phyloP scores from a whole-genome alignment of 192 early-diverging fungal species.

The Umbelopsis vinacea region DNA sequence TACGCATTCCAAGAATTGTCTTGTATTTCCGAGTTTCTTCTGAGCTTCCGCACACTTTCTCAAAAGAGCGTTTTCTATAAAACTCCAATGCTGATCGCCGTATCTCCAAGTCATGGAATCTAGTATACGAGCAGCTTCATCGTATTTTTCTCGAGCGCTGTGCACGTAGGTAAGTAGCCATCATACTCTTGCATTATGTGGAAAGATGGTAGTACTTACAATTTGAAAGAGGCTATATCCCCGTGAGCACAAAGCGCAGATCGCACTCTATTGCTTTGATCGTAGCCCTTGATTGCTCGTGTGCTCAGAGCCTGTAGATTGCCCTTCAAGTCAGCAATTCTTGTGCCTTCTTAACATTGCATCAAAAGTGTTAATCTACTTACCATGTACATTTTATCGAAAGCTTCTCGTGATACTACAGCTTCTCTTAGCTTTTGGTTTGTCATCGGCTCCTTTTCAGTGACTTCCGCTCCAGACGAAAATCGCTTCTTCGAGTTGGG shows the following conservation, averaged over 20 bases:
- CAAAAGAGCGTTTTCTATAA: conserved; percentile 67
- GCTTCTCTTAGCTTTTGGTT: conserved; percentile 68
- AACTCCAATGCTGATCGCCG: conserved; percentile 63
- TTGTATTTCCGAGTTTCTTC: conserved; percentile 53
- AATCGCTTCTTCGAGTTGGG: conserved; percentile 10
- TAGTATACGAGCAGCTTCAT: conserved; percentile 66
- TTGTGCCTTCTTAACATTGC: not conserved
- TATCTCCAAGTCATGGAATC: conserved; percentile 62
- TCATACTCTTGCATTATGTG: not conserved
- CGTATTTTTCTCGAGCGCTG: conserved; percentile 65
- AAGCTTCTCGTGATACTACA: conserved; percentile 58
- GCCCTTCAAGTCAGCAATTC: not conserved
- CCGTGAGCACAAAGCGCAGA: conserved; percentile 68
- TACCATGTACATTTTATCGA: conserved; percentile 81
- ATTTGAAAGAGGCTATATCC: conserved; percentile 79
- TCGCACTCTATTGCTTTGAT: conserved; percentile 61
- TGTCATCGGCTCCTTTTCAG: conserved; percentile 56
- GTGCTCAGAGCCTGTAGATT: conserved; percentile 58
- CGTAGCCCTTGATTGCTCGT: conserved; percentile 72
- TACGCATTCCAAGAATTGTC: conserved; percentile 53
- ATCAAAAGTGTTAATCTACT: not conserved
- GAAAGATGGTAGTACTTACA: conserved; percentile 51
- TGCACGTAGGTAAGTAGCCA: conserved; percentile 9
- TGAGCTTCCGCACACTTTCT: conserved; percentile 70
- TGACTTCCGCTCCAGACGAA: conserved; percentile 20